A percentile compares a stretch with the other conserved stretches of the same genome.
These are phyloP conservation scores for Eucalyptus curtisii DNA, from an alignment of 345 rosid species.

Conservation along the genomic window DNA sequence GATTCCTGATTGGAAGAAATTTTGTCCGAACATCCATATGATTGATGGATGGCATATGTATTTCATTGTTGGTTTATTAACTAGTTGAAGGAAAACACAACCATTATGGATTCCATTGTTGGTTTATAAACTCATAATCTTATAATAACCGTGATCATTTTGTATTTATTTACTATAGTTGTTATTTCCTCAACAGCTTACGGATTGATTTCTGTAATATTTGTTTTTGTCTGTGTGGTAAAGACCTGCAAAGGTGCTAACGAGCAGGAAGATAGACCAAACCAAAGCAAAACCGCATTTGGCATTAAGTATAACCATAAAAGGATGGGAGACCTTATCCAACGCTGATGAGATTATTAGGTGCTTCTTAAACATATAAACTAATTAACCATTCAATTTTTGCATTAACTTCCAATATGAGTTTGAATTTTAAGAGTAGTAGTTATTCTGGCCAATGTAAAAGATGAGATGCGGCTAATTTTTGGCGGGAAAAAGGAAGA, in stretches of 20 bases:
- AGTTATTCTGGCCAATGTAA: background rate
- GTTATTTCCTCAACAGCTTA: background rate
- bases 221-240: background rate
- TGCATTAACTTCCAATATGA: background rate
- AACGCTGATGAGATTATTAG: background rate
- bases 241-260: background rate
- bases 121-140: background rate
- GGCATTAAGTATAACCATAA: background rate
- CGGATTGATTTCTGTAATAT: background rate
- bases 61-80: background rate
- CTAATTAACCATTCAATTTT: background rate
- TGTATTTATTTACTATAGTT: background rate
- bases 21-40: background rate
- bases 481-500: fast-evolving
- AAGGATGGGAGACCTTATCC: background rate
- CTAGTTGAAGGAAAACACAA: background rate
- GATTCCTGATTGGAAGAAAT: background rate
- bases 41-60: background rate
- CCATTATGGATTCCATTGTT: background rate
- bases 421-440: background rate
- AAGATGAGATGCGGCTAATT: background rate
- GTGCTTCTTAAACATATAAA: background rate
- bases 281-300: background rate
- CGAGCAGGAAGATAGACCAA: background rate
- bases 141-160: background rate